Conservation (phyloP, 2,329 filamentous ascomycete genomes). For the Massarina eburnea region DNA sequence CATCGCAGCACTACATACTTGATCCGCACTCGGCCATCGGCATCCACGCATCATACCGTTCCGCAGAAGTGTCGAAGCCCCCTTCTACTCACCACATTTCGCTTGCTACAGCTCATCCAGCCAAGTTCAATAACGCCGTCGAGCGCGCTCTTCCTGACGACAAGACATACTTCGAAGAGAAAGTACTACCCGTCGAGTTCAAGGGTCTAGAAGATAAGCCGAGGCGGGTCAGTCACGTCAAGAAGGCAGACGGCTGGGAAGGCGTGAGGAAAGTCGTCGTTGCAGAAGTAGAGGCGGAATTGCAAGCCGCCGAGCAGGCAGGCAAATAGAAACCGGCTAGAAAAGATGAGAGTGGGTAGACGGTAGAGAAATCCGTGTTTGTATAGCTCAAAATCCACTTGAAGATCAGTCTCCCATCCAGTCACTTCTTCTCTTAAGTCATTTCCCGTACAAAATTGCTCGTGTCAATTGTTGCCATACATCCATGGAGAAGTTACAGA, state of each 20-base stretch:
- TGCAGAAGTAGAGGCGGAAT: constrained; percentile 63
- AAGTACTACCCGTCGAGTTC: constrained; percentile 81
- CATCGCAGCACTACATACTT: constrained; percentile 67
- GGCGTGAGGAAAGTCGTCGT: constrained; percentile 75
- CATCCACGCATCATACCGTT: constrained; percentile 72
- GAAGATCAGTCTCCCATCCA: no score
- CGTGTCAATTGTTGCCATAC: no score
- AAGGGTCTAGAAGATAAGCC: constrained; percentile 75
- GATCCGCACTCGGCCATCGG: constrained; percentile 94
- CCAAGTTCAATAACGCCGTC: constrained; percentile 88
- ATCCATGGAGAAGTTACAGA: no score
- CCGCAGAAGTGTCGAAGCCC: constrained; percentile 56
- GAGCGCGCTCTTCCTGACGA: constrained; percentile 73
- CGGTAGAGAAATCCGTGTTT: not conserved
- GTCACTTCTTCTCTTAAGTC: no score
- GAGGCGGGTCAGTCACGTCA: constrained; percentile 69
- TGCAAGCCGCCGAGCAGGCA: constrained; percentile 32
- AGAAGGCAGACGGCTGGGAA: constrained; percentile 67
- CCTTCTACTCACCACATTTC: constrained; percentile 69
- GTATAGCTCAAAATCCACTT: no score
- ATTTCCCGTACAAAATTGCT: no score
- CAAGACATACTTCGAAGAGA: constrained; percentile 73
- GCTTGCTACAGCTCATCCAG: constrained; percentile 90
- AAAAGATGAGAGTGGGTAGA: not conserved
- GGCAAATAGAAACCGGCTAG: constrained; percentile 1